A percentile compares a stretch with the other conserved stretches of the same genome.
These are phyloP conservation scores for Cnidoscolus chayamansa DNA, from an alignment of 441 rosid species.

Conservation along the genomic window DNA sequence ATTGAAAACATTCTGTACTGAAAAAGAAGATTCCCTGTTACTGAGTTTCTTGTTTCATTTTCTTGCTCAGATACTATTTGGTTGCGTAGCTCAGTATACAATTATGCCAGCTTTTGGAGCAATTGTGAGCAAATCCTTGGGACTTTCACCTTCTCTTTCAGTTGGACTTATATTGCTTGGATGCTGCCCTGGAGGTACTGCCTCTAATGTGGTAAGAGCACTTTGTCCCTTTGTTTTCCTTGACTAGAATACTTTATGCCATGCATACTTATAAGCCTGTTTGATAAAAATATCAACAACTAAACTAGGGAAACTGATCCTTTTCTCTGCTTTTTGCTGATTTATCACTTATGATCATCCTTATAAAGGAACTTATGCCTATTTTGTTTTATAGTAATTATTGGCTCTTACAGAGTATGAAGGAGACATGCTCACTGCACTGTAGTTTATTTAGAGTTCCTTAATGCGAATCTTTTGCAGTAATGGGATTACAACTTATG, in stretches of 20 bases:
- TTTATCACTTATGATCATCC: background rate
- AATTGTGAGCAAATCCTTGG: constrained; percentile 44
- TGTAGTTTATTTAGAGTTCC: background rate
- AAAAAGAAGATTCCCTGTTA: background rate
- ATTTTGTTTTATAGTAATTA: background rate
- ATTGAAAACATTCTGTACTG: background rate
- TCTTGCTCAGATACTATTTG: constrained; percentile 54
- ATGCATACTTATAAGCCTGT: background rate
- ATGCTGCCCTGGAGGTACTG: constrained; percentile 71
- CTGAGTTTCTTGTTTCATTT: constrained; percentile 7
- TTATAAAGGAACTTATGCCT: background rate
- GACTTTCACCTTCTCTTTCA: constrained; percentile 57
- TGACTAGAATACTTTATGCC: background rate
- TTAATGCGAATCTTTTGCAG: background rate
- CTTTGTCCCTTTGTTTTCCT: constrained; percentile 10
- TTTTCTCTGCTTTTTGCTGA: background rate
- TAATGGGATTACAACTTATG: background rate
- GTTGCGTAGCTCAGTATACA: constrained; percentile 55
- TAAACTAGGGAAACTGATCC: background rate
- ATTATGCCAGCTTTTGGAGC: constrained; percentile 58
- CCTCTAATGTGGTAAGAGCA: constrained; percentile 62
- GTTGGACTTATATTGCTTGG: constrained; percentile 60
- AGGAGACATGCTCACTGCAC: background rate
- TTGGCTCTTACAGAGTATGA: background rate
- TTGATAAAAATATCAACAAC: background rate